A percentile compares a stretch with the other conserved stretches of the same genome.
These are phyloP conservation scores for Jaltomata sinuosa DNA, from an alignment of 257 asterid genomes.

Conservation along the genomic window DNA sequence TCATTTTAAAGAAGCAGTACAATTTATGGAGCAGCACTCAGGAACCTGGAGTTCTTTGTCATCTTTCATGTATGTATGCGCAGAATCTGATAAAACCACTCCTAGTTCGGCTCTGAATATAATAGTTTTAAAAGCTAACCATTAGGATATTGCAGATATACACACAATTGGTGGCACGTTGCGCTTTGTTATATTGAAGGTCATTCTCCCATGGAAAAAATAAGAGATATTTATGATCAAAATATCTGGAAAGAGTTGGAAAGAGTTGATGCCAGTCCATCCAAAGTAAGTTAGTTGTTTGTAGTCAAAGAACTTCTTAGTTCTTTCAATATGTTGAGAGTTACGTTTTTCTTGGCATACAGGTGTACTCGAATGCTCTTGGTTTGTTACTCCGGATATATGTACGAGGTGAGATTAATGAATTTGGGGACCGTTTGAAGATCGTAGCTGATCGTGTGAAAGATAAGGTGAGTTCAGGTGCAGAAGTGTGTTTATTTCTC, in stretches of 20 bases:
- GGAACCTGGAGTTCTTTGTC: constrained; percentile 71
- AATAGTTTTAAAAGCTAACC: not conserved
- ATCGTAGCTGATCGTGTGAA: constrained; percentile 41
- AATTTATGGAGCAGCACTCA: constrained; percentile 76
- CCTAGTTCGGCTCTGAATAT: not conserved
- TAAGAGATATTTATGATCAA: constrained; percentile 57
- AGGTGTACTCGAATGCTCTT: constrained; percentile 79
- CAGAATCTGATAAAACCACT: not conserved
- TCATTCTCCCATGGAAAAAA: constrained; percentile 52
- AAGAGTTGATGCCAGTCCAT: constrained; percentile 52
- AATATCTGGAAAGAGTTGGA: constrained; percentile 77
- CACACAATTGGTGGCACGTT: constrained; percentile 99
- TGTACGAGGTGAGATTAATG: constrained; percentile 43
- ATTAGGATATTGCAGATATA: constrained; percentile 39
- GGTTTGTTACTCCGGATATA: constrained; percentile 69
- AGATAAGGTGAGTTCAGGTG: constrained; percentile 52
- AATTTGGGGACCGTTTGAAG: constrained; percentile 53
- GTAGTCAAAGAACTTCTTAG: not conserved
- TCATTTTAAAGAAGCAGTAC: constrained; percentile 86
- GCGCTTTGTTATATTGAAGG: constrained; percentile 92
- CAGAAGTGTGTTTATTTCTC: not conserved
- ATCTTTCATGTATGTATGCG: constrained; percentile 80
- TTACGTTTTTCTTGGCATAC: constrained; percentile 8
- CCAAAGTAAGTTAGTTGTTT: constrained; percentile 42
- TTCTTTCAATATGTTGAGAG: not conserved